Evolutionary conservation across 768 basidiomycete species (phyloP).

Genomic region (Boletellus ananas): DNA sequence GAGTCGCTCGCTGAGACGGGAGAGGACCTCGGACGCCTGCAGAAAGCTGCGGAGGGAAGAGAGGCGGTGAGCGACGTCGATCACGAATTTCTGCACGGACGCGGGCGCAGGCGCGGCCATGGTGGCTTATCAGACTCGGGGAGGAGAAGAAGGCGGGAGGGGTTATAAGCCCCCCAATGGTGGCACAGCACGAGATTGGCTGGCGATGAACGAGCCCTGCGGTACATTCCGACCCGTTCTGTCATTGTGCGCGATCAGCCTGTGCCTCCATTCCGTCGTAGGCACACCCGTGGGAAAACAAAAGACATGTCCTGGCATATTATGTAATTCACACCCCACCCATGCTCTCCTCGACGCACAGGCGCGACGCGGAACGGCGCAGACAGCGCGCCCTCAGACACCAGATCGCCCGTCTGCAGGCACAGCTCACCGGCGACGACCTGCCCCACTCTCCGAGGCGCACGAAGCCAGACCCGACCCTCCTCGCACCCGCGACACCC

Average conservation of each 20-base stretch:
- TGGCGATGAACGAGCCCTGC: constrained; percentile 22
- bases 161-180: constrained; percentile 27
- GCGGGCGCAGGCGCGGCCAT: constrained; percentile 15
- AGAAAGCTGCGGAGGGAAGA: constrained; percentile 29
- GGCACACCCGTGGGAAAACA: too few relatives aligned
- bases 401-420: constrained; percentile 55
- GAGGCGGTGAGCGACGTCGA: constrained; percentile 28
- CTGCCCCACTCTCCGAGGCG: constrained; percentile 42
- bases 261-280: too few relatives aligned
- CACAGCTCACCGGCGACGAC: constrained; percentile 40
- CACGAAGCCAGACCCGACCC: constrained; percentile 37
- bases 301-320: constrained; percentile 6
- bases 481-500: constrained; percentile 51
- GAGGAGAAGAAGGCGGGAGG: constrained; percentile 9
- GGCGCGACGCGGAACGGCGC: constrained; percentile 34
- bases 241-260: constrained; percentile 5
- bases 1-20: constrained; percentile 14
- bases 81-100: constrained; percentile 24
- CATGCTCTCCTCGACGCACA: constrained; percentile 57
- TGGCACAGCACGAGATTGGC: constrained; percentile 24
- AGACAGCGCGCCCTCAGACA: constrained; percentile 48
- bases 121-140: constrained; percentile 9
- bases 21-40: constrained; percentile 27
- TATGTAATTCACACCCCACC: constrained; percentile 27
- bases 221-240: constrained; percentile 30